A percentile compares a stretch with the other conserved stretches of the same genome.
Evolutionary conservation across 768 basidiomycete species (phyloP).

Genomic region (Crucibulum laeve): DNA sequence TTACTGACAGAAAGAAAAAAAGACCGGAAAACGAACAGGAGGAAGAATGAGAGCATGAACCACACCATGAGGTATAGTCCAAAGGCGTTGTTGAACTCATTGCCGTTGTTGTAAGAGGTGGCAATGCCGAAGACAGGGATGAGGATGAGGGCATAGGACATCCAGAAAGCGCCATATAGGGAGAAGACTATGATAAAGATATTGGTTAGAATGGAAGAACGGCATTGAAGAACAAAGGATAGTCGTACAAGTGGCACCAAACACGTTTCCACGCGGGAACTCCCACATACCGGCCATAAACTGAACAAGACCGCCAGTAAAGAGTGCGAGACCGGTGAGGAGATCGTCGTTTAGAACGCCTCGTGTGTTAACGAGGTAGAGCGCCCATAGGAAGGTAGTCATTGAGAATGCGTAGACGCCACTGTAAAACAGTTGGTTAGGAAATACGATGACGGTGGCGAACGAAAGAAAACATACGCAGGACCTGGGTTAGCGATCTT

Average conservation of each 20-base stretch:
- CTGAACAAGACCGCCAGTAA: constrained; percentile 61
- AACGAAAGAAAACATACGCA: constrained; percentile 4
- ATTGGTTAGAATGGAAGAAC: constrained; percentile 1
- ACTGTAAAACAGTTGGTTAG: constrained; percentile 19
- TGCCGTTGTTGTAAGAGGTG: constrained; percentile 27
- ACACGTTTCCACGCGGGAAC: constrained; percentile 42
- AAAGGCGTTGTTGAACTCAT: constrained; percentile 38
- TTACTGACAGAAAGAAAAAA: neutral
- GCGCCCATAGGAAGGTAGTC: constrained; percentile 54
- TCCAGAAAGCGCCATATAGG: constrained; percentile 61
- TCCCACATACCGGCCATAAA: constrained; percentile 68
- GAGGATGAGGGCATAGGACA: constrained; percentile 52
- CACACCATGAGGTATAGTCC: constrained; percentile 54
- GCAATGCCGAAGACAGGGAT: constrained; percentile 40
- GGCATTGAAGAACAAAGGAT: neutral
- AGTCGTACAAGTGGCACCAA: constrained; percentile 45
- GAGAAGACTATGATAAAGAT: constrained; percentile 40
- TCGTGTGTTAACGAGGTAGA: constrained; percentile 43
- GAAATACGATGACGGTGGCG: too few species aligned
- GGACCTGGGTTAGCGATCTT: constrained; percentile 10
- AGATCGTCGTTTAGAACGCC: constrained; percentile 36
- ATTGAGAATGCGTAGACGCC: constrained; percentile 57
- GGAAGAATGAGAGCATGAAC: constrained; percentile 48
- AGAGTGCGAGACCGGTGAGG: constrained; percentile 60
- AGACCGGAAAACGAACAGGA: constrained; percentile 33